Base-by-base conservation (phyloP, 441 rosid species). In the Croton laevigatus region DNA sequence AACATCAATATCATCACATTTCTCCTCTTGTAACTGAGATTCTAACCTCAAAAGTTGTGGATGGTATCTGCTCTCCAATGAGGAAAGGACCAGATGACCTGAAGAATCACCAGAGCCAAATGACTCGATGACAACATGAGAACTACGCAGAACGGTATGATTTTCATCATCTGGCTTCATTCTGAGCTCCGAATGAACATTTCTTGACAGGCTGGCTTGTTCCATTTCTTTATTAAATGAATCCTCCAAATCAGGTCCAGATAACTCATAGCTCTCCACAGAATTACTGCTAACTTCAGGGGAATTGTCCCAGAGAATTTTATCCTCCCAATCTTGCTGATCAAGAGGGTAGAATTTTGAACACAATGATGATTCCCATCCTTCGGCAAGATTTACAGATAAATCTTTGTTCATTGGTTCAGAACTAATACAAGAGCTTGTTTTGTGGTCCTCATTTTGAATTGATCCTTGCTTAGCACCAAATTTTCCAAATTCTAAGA, bases 1-100 rank as follows among this genome's bases (percentile, higher is more conserved):
- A 70, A 54, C 68, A 71, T 71, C 85, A 64, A 42, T 72, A 74
- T 68, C 71, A 78, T 62, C 49, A 57, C 44, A 42, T 59, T 79
- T 71, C 75, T 83, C 87, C 75, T 53, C 74, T 73, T 75, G 87
- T 75, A 75, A 70, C 73, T 65, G 84, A 66, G 89, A 84, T 79
- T 84, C 97, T 75, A 96, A 83, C 81, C 99, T 88, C 83, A 96
- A 78, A 70, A 90, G 90, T 82, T 91, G 99, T 23, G 99, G 98
- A 86, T 93, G 98, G 80, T 77, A 81, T 62, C 73, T 81, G 68
- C 75, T 77, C 67, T 78, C 82, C 69, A 68, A 63, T 34, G 75
- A 62, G 45, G 76, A 57, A 74, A 80, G 60, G 65, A 69, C 53
- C 52, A 71, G 61, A 68, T 72, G 54, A 46, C 52, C 78, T 42